Base-by-base conservation (phyloP, 257 asterid genomes). In the Fraxinus quadrangulata region DNA sequence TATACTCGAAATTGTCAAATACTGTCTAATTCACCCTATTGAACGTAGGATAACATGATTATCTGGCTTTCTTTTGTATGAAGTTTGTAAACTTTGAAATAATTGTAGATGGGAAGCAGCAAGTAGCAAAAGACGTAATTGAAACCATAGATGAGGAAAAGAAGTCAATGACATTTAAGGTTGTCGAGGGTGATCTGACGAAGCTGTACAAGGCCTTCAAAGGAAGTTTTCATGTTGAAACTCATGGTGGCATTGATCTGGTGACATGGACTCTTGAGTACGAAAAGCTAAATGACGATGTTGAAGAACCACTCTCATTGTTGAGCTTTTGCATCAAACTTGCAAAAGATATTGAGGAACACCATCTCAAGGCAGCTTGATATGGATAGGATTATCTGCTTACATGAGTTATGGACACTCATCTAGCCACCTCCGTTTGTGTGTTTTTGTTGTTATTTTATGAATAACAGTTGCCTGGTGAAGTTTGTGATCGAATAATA, bases 251-350 rank as follows among this genome's bases (percentile, higher is more conserved):
- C 11, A 40, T 42, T 17, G 74, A 70, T 23, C 47, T 80, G 59
- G 73, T 71, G 0, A 79, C 84, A 3, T 83, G 80, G 78, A 77
- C 82, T 8, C 63, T 83, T 33, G 75, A 76, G 34, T 83, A 83
- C 23, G 86, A 80, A 75, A 83, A 83, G 72, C 73, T 80, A 56
- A 74, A 71, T 5, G 86, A 76, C 10, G 70, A 77, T 23, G 34
- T 37, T 12, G 81, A 82, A 2, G 84, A 83, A 6, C 84, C 84
- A 5, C 63, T 77, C 10, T 39, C 76, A 2, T 13, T 83, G 7
- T 45, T 79, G 70, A 51, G 16, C 71, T 51, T 80, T 30, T 11
- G 74, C 39, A 63, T 83, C 5, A 77, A 76, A 74, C 6, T 77
- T 40, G 70, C 73, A 6, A 80, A 77, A 56, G 86, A 83, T 54